Percentiles rank a stretch among this genome's conserved stretches.
Conservation (phyloP, 352 stramenopile genomes). For the Globisporangium polare region DNA sequence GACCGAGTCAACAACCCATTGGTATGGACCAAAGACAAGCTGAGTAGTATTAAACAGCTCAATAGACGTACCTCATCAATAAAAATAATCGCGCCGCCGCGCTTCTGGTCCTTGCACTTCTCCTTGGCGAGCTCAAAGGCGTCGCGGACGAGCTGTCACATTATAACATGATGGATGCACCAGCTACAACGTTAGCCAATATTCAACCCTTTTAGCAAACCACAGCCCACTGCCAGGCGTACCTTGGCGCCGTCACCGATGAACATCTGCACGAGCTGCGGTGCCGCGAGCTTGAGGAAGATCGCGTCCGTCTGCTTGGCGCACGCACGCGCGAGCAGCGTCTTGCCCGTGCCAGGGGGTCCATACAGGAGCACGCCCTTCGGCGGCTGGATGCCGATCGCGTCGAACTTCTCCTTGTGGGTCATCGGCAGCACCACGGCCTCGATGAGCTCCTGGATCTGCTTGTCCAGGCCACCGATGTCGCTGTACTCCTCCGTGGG, state of each 20-base stretch:
- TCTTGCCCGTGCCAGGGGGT: constrained; percentile 98
- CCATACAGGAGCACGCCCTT: constrained; percentile 98
- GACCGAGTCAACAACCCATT: background rate
- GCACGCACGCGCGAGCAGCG: constrained; percentile 96
- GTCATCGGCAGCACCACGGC: constrained; percentile 98
- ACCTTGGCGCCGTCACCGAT: constrained; percentile 97
- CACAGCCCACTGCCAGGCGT: background rate
- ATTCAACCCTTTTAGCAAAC: background rate
- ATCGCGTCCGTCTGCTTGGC: constrained; percentile 98
- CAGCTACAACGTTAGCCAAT: background rate
- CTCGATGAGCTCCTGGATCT: constrained; percentile 99
- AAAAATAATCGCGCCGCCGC: constrained; percentile 97
- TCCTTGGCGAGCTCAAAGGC: constrained; percentile 96
- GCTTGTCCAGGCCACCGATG: constrained; percentile 96
- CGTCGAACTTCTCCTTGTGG: constrained; percentile 97
- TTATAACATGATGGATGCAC: background rate
- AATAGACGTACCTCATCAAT: constrained; percentile 92
- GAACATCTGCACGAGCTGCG: constrained; percentile 99
- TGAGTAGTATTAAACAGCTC: background rate
- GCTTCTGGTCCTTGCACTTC: constrained; percentile 89
- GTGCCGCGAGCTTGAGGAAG: constrained; percentile 98
- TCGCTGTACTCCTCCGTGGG: constrained; percentile 94
- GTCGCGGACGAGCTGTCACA: constrained; percentile 93
- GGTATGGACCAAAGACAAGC: background rate
- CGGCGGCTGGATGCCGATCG: constrained; percentile 94